Base-by-base conservation (phyloP, 75 land plant genomes). In the Sequoiadendron giganteum region DNA sequence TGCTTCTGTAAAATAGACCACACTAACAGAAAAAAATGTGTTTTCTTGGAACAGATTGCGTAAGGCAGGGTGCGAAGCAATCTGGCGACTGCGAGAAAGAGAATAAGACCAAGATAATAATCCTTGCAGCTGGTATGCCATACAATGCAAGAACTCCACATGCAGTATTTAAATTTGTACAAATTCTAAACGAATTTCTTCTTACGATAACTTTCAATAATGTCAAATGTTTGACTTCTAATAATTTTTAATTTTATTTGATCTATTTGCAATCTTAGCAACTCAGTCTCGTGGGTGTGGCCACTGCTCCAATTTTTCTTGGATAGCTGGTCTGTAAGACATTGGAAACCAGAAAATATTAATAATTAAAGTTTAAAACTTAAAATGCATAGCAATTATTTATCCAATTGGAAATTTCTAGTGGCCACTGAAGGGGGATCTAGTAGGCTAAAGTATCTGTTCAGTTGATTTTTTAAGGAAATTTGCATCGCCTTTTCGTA, bases 71-170 rank as follows among this genome's bases (percentile, higher is more conserved):
- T 55, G 65, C 1, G 65, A 85, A 34, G 39, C 30, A 7, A 52
- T 84, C 52, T 84, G 85, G n/a, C 1, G 61, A 56, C 28, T 85
- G 86, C 28, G 10, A 54, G 21, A 56, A 18, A 6, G 21, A 52
- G 45, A 49, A 1, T 30, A 18, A 36, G 56, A 55, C 40, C 7
- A 85, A 55, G 86, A 85, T 34, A 55, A 56, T 85, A 55, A 30
- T 85, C 40, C 86, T 85, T 36, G 61, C 65, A 55, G 86, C 86
- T 56, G 86, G 86, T 85, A 85, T 38, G 86, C 21, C 16, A 42
- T 42, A 42, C n/a, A 42, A 45, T 82, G 21, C n/a, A 65, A 65
- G 70, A 65, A 42, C 30, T 42, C 48, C 5, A 13, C 1, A 4
- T 72, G 76, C 36, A 30, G 30, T 72, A 72, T 28, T 75, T 39